Conservation (phyloP, 495 filamentous ascomycete species). For the Apodospora peruviana region DNA sequence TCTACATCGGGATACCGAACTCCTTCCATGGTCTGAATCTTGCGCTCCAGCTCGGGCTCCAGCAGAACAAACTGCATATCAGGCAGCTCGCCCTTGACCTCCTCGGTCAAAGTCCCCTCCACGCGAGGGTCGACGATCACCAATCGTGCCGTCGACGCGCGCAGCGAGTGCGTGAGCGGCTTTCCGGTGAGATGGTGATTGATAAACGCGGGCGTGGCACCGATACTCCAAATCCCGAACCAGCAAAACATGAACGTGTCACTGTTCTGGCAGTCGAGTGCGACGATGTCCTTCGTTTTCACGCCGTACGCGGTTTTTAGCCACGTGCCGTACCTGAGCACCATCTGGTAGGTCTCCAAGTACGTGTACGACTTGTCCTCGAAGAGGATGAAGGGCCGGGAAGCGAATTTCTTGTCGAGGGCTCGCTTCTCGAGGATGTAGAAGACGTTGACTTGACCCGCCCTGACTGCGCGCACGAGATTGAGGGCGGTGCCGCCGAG, state of each 20-base stretch:
- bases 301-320: conserved; percentile 62
- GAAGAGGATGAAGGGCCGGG: conserved; percentile 63
- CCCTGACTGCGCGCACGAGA: conserved; percentile 39
- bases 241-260: conserved; percentile 46
- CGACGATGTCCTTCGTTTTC: conserved; percentile 71
- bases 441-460: conserved; percentile 65
- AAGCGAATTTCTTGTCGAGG: conserved; percentile 44
- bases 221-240: conserved; percentile 41
- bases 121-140: conserved; percentile 78
- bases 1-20: conserved; percentile 56
- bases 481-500: conserved; percentile 34
- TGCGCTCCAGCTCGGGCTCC: conserved; percentile 51
- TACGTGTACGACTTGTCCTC: conserved; percentile 72
- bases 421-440: conserved; percentile 72
- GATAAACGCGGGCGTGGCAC: conserved; percentile 45
- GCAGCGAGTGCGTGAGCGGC: conserved; percentile 44
- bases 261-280: conserved; percentile 75
- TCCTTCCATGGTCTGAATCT: conserved; percentile 46
- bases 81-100: conserved; percentile 31
- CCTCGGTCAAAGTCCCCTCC: conserved; percentile 33
- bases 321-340: conserved; percentile 76
- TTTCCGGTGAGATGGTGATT: conserved; percentile 46
- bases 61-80: conserved; percentile 55
- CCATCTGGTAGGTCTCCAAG: conserved; percentile 64
- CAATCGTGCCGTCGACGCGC: conserved; percentile 73